Percentiles rank a stretch among this genome's conserved stretches.
These are phyloP conservation scores for Eragrostis tef DNA, from an alignment of 202 grass and related monocot genomes.

Conservation along the genomic window DNA sequence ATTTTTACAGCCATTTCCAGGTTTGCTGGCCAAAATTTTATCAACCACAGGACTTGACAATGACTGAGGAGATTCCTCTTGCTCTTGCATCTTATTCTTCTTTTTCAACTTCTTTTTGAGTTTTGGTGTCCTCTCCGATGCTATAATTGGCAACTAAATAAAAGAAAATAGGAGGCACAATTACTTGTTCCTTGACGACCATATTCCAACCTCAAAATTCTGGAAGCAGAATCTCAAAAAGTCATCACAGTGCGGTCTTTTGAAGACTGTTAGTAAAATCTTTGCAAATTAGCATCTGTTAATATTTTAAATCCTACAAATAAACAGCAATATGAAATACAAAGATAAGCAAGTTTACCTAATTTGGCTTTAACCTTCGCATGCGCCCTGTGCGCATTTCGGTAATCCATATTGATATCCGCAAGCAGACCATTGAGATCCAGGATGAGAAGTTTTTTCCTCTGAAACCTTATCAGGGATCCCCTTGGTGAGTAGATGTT, in stretches of 20 bases:
- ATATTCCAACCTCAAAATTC: constrained; percentile 85
- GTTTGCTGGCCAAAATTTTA: background rate
- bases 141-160: constrained; percentile 7
- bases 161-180: constrained; percentile 23
- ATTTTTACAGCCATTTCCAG: constrained; percentile 27
- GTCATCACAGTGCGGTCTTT: constrained; percentile 70
- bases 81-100: constrained; percentile 11
- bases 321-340: constrained; percentile 33
- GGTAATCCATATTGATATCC: constrained; percentile 65
- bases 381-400: constrained; percentile 48
- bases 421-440: constrained; percentile 91
- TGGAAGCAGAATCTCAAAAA: constrained; percentile 94
- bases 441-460: constrained; percentile 88
- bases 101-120: constrained; percentile 12
- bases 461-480: constrained; percentile 49
- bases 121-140: background rate
- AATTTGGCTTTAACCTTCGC: constrained; percentile 63
- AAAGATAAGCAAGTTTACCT: constrained; percentile 55
- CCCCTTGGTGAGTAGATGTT: constrained; percentile 49
- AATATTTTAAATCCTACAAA: constrained; percentile 34
- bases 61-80: background rate
- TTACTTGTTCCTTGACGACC: constrained; percentile 89
- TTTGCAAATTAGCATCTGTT: constrained; percentile 50
- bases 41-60: background rate
- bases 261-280: constrained; percentile 67